Conservation (phyloP, 495 filamentous ascomycete species). For the Aspergillus campestris region DNA sequence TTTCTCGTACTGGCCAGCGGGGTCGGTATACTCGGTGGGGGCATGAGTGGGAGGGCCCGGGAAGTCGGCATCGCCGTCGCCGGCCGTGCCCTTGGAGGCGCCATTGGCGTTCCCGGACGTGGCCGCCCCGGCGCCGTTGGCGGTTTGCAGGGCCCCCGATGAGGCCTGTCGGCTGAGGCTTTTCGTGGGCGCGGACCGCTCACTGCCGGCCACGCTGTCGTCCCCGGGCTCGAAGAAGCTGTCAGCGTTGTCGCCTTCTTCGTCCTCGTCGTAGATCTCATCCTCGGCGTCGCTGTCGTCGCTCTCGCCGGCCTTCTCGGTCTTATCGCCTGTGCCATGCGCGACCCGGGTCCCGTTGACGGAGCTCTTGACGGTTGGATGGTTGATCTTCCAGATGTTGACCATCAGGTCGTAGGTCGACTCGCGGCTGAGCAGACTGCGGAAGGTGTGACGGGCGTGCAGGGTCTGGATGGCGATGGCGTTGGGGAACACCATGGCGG, state of each 20-base stretch:
- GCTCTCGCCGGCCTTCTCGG: slow-evolving; percentile 68
- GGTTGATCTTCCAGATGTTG: slow-evolving; percentile 95
- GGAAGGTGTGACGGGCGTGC: slow-evolving; percentile 91
- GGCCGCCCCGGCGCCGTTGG: slow-evolving; percentile 27
- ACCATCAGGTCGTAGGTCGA: slow-evolving; percentile 95
- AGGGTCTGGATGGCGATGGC: slow-evolving; percentile 94
- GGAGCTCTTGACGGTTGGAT: slow-evolving; percentile 80
- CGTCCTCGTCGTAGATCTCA: slow-evolving; percentile 39
- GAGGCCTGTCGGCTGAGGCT: slow-evolving; percentile 55
- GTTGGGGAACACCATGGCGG: slow-evolving; percentile 93
- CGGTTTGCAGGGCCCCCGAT: slow-evolving; percentile 42
- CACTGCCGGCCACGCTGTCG: slow-evolving; percentile 53
- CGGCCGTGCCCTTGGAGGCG: slow-evolving; percentile 44
- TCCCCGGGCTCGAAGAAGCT: slow-evolving; percentile 55
- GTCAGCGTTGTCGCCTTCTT: slow-evolving; percentile 47
- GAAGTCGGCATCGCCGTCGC: slow-evolving; percentile 56
- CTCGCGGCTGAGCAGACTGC: slow-evolving; percentile 88
- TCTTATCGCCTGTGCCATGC: slow-evolving; percentile 77
- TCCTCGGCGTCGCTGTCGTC: slow-evolving; percentile 52
- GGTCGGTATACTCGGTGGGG: slow-evolving; percentile 76
- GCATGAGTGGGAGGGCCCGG: slow-evolving; percentile 79
- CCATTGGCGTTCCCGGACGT: slow-evolving; percentile 17
- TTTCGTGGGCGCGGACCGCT: slow-evolving; percentile 44
- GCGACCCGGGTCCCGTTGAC: slow-evolving; percentile 78
- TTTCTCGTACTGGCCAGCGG: slow-evolving; percentile 71